Base-by-base conservation (phyloP, 2,329 filamentous ascomycete genomes). In the Colletotrichum camelliae region DNA sequence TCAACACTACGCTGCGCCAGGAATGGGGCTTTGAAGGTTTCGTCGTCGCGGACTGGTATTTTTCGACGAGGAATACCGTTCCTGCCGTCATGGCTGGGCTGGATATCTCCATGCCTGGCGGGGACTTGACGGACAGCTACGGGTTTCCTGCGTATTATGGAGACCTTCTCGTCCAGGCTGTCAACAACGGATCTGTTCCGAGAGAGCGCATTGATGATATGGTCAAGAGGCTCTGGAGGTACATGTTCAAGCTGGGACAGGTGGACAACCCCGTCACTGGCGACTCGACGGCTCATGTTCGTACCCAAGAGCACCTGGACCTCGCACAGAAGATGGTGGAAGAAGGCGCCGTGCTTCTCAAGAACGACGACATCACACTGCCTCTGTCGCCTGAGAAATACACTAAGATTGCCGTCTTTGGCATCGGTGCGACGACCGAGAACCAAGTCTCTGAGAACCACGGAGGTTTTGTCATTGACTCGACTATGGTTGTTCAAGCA, bases 151-250 rank as follows among this genome's bases (percentile, higher is more conserved):
- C 55, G 12, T 58, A 58, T 4, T 58, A 58, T 29, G 55, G 55
- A 29, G 24, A 58, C 1, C 0, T 58, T 7, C 55, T 58, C 1
- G 55, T 58, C 13, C 2, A 58, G 18, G 24, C 55, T 10, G 24
- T 95, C 7, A 86, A 96, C 48, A 97, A 97, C 79, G 92, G 92
- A 5, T 95, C 94, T 6, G 87, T 97, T 0, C 55, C 55, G 24
- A 58, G 15, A n/a, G 55, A 33, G 4, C 67, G 55, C n/a, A 24
- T 70, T 37, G 52, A 33, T 8, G 31, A 64, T 18, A 61, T 67
- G n/a, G 57, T 69, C n/a, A 52, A 58, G 15, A 58, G 57, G 15
- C 57, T 72, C 8, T 64, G 69, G 16, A 37, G 39, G 7, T 52
- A 62, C 29, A 75, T 72, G 69, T 67, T 72, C 31, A 68, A 72